phyloP scores from a whole-genome alignment of 495 filamentous ascomycete species.

The Aspergillus affinis region DNA sequence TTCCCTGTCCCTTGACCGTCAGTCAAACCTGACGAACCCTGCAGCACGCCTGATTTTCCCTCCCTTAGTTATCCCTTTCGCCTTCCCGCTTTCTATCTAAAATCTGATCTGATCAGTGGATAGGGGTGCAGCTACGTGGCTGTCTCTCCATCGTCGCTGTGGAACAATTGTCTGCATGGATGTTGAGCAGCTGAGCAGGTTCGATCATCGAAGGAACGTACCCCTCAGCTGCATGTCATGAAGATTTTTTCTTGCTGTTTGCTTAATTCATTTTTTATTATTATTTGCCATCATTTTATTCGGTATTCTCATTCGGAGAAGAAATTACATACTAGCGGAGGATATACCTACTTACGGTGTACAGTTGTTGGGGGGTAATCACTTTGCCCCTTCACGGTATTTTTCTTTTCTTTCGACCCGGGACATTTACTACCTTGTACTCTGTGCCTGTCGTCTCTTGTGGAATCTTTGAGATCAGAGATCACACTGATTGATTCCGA shows the following conservation, averaged over 20 bases:
- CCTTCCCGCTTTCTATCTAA: not conserved
- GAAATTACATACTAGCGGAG: not conserved
- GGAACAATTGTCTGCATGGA: constrained; percentile 24
- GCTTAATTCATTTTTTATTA: not conserved
- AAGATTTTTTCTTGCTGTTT: not conserved
- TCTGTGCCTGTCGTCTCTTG: not conserved
- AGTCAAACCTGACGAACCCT: constrained; percentile 14
- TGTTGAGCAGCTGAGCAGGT: constrained; percentile 27
- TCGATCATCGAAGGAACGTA: constrained; percentile 5
- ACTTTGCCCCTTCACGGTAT: not conserved
- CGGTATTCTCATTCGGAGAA: not conserved
- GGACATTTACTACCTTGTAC: not conserved
- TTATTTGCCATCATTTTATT: not conserved
- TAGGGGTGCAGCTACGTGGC: constrained; percentile 25
- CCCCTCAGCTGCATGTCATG: not conserved
- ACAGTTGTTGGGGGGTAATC: no score
- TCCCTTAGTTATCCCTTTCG: not conserved
- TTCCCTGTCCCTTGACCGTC: constrained; percentile 1
- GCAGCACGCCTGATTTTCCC: constrained; percentile 21
- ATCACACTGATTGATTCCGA: not conserved
- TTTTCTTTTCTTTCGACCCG: not conserved
- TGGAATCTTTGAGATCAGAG: not conserved
- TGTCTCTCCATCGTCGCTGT: constrained; percentile 18
- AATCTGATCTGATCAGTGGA: constrained; percentile 11
- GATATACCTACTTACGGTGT: no score